Evolutionary conservation across 768 basidiomycete genomes (phyloP).

Genomic region (Tylopilus sp.): DNA sequence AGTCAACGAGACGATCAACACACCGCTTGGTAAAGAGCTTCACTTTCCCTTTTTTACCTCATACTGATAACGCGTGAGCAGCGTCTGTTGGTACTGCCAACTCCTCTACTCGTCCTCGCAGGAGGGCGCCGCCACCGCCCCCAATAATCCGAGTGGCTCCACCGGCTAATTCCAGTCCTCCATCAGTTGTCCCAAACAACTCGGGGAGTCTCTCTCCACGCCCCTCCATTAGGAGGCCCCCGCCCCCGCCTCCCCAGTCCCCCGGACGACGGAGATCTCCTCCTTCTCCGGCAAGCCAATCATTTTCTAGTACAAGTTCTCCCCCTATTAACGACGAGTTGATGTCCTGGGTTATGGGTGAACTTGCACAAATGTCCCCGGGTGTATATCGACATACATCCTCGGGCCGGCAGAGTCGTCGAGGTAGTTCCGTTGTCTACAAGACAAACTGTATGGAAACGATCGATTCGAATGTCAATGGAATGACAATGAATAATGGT

Average conservation of each 20-base stretch:
- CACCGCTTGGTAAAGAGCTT: too few relatives aligned
- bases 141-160: not conserved
- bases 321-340: not conserved
- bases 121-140: not conserved
- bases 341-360: not conserved
- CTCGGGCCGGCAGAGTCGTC: not conserved
- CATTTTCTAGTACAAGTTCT: not conserved
- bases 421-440: not conserved
- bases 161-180: not conserved
- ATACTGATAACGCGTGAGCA: too few relatives aligned
- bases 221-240: conserved; percentile 4
- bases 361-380: not conserved
- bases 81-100: not conserved
- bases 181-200: not conserved
- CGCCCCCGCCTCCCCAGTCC: not conserved
- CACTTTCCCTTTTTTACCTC: too few relatives aligned
- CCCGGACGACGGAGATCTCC: not conserved
- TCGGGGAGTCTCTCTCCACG: not conserved
- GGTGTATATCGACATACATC: not conserved
- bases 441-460: conserved; percentile 7
- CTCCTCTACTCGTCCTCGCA: not conserved
- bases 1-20: not conserved
- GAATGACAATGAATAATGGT: conserved; percentile 9
- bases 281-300: not conserved
- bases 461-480: not conserved